Percentiles rank a stretch among this genome's conserved stretches.
Evolutionary conservation across 495 filamentous ascomycete species (phyloP).

Genomic region (Bacidia rubella): DNA sequence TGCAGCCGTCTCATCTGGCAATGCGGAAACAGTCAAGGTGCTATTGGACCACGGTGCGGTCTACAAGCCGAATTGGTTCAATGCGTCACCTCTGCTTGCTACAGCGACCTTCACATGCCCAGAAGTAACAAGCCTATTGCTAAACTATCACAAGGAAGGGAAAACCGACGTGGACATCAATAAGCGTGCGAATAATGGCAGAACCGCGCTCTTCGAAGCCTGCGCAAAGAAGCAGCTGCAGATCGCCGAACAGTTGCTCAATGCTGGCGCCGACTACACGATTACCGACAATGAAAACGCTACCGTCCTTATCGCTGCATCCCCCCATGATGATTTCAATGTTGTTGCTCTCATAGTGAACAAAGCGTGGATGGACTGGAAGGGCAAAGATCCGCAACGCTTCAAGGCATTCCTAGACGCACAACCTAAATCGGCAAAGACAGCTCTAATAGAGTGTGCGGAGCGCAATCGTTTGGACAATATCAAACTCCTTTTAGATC

Average conservation of each 20-base stretch:
- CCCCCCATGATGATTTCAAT: constrained; percentile 3
- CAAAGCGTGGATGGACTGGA: neutral
- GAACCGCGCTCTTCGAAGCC: constrained; percentile 9
- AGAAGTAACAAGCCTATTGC: constrained; percentile 3
- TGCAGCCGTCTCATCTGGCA: constrained; percentile 4
- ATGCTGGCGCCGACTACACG: constrained; percentile 1
- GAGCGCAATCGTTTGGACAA: neutral
- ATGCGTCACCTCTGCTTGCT: constrained; percentile 6
- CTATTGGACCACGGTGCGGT: constrained; percentile 5
- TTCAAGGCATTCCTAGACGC: constrained; percentile 8
- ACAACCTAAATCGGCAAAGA: neutral
- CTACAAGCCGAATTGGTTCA: constrained; percentile 11
- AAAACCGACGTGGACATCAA: constrained; percentile 6
- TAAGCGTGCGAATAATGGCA: constrained; percentile 4
- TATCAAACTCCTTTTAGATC: constrained; percentile 9
- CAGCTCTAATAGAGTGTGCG: constrained; percentile 9
- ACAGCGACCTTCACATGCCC: constrained; percentile 5
- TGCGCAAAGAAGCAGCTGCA: neutral
- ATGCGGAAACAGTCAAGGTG: neutral
- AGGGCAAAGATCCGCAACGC: neutral
- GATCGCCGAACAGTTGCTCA: constrained; percentile 2
- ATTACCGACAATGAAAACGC: neutral
- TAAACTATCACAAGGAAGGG: constrained; percentile 3
- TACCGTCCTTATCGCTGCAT: constrained; percentile 4
- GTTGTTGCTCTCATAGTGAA: neutral